phyloP scores from a whole-genome alignment of 2,329 filamentous ascomycete species.

The Aureobasidium sp. region DNA sequence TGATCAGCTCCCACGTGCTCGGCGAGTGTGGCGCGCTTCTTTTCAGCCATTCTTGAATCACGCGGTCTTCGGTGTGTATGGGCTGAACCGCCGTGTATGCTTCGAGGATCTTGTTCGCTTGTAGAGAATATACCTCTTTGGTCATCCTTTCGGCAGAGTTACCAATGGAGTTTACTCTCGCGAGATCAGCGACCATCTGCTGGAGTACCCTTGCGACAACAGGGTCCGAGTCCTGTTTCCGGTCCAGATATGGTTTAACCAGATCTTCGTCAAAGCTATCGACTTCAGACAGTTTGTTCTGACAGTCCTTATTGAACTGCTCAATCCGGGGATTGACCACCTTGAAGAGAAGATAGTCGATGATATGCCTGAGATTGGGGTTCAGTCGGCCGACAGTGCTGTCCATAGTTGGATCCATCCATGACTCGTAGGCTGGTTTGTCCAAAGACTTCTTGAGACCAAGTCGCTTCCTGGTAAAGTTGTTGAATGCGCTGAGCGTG shows the following conservation, averaged over 20 bases:
- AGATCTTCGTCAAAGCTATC: slow-evolving; percentile 1
- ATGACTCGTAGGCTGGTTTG: slow-evolving; percentile 30
- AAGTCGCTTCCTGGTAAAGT: slow-evolving; percentile 46
- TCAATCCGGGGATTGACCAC: slow-evolving; percentile 23
- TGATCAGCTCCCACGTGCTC: slow-evolving; percentile 39
- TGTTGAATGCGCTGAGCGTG: slow-evolving; percentile 37
- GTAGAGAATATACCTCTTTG: not conserved
- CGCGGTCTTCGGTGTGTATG: slow-evolving; percentile 12
- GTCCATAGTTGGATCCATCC: slow-evolving; percentile 18
- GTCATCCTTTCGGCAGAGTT: not conserved
- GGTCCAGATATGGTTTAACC: not conserved
- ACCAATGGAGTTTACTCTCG: not conserved
- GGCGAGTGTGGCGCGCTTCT: slow-evolving; percentile 19
- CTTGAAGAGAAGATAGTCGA: slow-evolving; percentile 48
- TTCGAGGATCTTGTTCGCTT: not conserved
- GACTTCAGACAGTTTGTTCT: not conserved
- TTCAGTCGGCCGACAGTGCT: slow-evolving; percentile 15
- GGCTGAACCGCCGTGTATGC: slow-evolving; percentile 21
- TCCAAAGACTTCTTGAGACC: slow-evolving; percentile 45
- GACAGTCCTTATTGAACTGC: slow-evolving; percentile 18
- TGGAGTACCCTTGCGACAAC: not conserved
- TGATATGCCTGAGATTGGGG: slow-evolving; percentile 41
- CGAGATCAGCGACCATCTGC: not conserved
- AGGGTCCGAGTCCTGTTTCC: not conserved
- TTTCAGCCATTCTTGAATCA: slow-evolving; percentile 21